Base-by-base conservation (phyloP, 2,329 filamentous ascomycete species). In the Emergomyces africanus region DNA sequence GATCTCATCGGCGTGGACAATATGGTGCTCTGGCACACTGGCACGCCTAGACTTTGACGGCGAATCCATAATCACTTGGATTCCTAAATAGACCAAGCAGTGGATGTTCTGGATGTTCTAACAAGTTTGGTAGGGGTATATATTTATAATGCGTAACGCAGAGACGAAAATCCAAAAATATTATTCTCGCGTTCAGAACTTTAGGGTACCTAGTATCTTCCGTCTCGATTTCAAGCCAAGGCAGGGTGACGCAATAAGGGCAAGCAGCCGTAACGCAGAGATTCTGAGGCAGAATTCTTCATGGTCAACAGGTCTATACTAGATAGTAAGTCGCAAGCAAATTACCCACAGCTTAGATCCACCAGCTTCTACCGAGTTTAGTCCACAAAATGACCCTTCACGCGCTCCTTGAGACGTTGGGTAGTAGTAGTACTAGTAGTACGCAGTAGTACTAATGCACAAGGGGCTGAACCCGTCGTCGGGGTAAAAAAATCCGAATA, bases 1-100 rank as follows among this genome's bases (percentile, higher is more conserved):
- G 28, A 79, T 71, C 62, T 79, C 77, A 66, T 79, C 77, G 15
- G 77, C 77, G 62, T 73, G 77, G 44, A 79, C 74, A 57, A 79
- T 72, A 54, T 74, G 71, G 48, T 74, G 71, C 41, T 71, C 70
- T 39, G 67, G 61, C 64, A 68, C 63, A 42, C 65, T 62, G 39
- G 57, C 50, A 44, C 54, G 46, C 46, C 59, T 25, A 42, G 58
- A 61, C 30, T 54, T 54, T 9, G 57, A 35, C 6, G 55, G 46
- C 30, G 46, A 28, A 49, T 59, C 33, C 33, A 41, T 60, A 1
- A n/a, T n/a, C 23, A 8, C 8, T 48, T 58, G 28, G 8, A 18
- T 9, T 5, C n/a, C 10, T 41, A 18, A 54, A 37, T 2, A 15
- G 14, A 14, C n/a, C 15, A 12, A 41, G 6, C n/a, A n/a, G n/a